Evolutionary conservation across 2,329 filamentous ascomycete species (phyloP), one percentile per base, ranked within the genome.

Genomic region (Colletotrichum sp.): DNA sequence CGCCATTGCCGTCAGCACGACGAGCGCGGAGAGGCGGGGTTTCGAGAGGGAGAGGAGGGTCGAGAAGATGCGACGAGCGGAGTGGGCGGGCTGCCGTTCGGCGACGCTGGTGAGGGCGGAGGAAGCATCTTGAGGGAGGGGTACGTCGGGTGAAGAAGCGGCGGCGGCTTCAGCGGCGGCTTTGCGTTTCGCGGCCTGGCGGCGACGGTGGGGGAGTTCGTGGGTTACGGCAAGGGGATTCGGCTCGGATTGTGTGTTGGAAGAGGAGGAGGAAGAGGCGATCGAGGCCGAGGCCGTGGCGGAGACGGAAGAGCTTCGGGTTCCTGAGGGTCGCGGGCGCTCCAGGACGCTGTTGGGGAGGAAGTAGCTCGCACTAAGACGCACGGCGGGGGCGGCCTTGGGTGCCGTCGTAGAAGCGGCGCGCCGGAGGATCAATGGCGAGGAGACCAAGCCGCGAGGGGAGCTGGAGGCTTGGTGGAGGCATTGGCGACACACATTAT

Each of bases 31-130:
- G 65, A 99, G 92, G 69, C 96, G 95, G 5, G 97, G 97, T 84
- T 99, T 99, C n/a, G 96, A 94, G 79, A 99, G 93, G 30, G 97
- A 95, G 78, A 99, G 93, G 81, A 95, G 95, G 34, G 95, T 93
- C 27, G 96, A 95, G 78, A 97, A 83, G 71, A 92, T 90, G 73
- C 96, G 95, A 29, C 90, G 90, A 69, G 91, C 73, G 19, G 92
- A 92, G 78, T 87, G 82, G 9, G 85, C 82, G 11, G 87, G 90
- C 71, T 88, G 89, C 65, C 85, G 85, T 63, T 87, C 89, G 72
- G 89, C 92, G 64, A 85, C 86, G 65, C 86, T 86, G 52, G 91
- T 88, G 27, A 93, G 88, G 19, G 89, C 84, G 6, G 91, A 89
- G 6, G 92, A 93, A 22, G 90, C 88, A 82, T 88, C 85, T 13